phyloP scores from a whole-genome alignment of 345 rosid species.

The Populus deltoides region DNA sequence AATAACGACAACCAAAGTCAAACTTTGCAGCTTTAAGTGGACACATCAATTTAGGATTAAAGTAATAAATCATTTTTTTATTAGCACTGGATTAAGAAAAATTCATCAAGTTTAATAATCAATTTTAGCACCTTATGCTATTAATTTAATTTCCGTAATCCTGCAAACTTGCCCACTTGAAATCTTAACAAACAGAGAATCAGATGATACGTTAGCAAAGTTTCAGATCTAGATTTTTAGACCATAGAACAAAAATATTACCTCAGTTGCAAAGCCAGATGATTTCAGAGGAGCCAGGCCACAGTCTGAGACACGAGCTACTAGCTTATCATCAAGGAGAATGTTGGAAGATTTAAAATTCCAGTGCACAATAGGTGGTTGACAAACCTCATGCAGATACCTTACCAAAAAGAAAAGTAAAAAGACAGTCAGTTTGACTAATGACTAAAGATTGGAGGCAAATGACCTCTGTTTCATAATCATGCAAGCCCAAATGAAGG shows the following conservation, averaged over 20 bases:
- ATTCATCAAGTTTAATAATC: no score
- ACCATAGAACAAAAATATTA: constrained; percentile 13
- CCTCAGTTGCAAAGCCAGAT: constrained; percentile 58
- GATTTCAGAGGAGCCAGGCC: constrained; percentile 65
- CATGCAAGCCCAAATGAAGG: constrained; percentile 2
- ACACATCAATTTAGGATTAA: background rate
- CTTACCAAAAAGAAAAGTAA: constrained; percentile 32
- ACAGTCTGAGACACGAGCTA: constrained; percentile 69
- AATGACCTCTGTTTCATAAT: background rate
- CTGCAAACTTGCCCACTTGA: background rate
- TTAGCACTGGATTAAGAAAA: background rate
- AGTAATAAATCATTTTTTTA: background rate
- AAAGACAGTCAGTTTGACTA: background rate
- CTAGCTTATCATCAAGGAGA: constrained; percentile 68
- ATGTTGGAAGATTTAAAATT: constrained; percentile 78
- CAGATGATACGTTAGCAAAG: background rate
- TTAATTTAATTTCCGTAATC: background rate
- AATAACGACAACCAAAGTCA: background rate
- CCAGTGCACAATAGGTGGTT: constrained; percentile 69
- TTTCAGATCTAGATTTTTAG: background rate
- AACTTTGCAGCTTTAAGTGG: background rate
- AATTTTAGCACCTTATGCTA: background rate
- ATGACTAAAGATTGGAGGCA: constrained; percentile 7
- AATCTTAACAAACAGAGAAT: no score
- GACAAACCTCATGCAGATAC: constrained; percentile 82